A percentile compares a stretch with the other conserved stretches of the same genome.
Conservation (phyloP, 371 early-diverging fungal species). For the Apophysomyces elegans region DNA sequence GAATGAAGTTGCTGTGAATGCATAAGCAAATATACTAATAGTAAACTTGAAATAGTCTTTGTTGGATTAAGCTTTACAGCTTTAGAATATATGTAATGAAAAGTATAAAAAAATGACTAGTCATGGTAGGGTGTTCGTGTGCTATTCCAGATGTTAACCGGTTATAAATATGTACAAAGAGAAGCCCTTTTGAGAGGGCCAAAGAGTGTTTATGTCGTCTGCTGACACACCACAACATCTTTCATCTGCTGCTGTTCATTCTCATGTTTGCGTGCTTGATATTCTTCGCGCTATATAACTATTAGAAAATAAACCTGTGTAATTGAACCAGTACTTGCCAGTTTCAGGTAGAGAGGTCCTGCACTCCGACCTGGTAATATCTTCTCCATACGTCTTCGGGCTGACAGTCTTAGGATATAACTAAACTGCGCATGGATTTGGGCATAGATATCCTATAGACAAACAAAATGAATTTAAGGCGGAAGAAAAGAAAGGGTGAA, state of each 20-base stretch:
- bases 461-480: neutral
- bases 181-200: no score
- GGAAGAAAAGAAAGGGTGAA: slow-evolving; percentile 3
- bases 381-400: slow-evolving; percentile 51
- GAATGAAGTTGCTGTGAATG: no score
- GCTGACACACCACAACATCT: no score
- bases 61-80: no score
- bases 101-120: no score
- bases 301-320: neutral
- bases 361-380: slow-evolving; percentile 42
- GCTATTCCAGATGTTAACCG: no score
- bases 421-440: slow-evolving; percentile 61
- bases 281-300: slow-evolving; percentile 26
- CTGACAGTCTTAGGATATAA: slow-evolving; percentile 54
- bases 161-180: no score
- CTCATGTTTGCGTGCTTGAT: slow-evolving; percentile 21
- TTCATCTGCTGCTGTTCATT: slow-evolving; percentile 12
- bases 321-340: slow-evolving; percentile 26
- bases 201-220: no score
- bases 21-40: no score
- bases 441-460: slow-evolving; percentile 49
- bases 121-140: no score
- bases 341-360: slow-evolving; percentile 36
- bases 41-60: no score
- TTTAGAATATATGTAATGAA: no score